Percentiles rank a stretch among this genome's conserved stretches.
Evolutionary conservation across 2,329 filamentous ascomycete genomes (phyloP).

Genomic region (Lasiodiplodia citricola): DNA sequence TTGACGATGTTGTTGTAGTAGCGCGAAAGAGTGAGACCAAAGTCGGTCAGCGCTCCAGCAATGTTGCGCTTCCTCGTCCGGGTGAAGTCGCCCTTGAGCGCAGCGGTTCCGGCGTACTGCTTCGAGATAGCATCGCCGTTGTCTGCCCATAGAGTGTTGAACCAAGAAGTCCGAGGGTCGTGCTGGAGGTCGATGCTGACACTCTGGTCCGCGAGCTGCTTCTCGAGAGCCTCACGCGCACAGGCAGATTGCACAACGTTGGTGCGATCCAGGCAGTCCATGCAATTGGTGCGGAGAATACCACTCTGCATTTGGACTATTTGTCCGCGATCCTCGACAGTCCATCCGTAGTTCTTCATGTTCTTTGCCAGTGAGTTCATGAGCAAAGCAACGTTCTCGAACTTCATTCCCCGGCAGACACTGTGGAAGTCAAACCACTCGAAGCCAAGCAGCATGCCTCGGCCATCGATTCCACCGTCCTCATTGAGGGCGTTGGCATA

Average conservation of each 20-base stretch:
- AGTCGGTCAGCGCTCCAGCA: slow-evolving; percentile 86
- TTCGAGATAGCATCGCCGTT: slow-evolving; percentile 96
- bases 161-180: slow-evolving; percentile 86
- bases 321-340: slow-evolving; percentile 58
- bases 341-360: slow-evolving; percentile 75
- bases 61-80: slow-evolving; percentile 89
- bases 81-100: slow-evolving; percentile 96
- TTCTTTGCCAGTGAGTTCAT: slow-evolving; percentile 71
- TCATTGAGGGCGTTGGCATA: slow-evolving; percentile 71
- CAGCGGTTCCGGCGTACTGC: slow-evolving; percentile 93
- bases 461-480: slow-evolving; percentile 54
- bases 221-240: slow-evolving; percentile 79
- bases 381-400: slow-evolving; percentile 87
- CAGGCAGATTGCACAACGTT: slow-evolving; percentile 96
- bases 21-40: slow-evolving; percentile 83
- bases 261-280: slow-evolving; percentile 96
- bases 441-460: slow-evolving; percentile 64
- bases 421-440: slow-evolving; percentile 99
- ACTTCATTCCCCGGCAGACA: slow-evolving; percentile 94
- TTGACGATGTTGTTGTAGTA: slow-evolving; percentile 90
- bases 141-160: slow-evolving; percentile 96
- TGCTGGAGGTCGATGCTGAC: slow-evolving; percentile 75
- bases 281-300: slow-evolving; percentile 92
- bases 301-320: slow-evolving; percentile 66
- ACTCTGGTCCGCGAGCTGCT: slow-evolving; percentile 76